A percentile compares a stretch with the other conserved stretches of the same genome.
These are phyloP conservation scores for Cladosporium phlei DNA, from an alignment of 2,329 filamentous ascomycete species.

Conservation along the genomic window DNA sequence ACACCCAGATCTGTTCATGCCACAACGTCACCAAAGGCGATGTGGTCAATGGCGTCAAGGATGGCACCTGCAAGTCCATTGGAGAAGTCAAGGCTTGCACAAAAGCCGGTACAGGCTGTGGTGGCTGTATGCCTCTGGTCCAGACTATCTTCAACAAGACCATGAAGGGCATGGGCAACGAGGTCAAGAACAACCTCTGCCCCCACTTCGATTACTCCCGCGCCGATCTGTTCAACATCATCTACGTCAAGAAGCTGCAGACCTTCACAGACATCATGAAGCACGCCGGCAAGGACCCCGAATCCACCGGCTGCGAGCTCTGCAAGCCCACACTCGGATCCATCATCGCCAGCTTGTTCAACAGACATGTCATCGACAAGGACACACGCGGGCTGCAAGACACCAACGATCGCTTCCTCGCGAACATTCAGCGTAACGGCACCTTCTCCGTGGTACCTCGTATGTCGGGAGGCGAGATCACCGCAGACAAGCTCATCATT, in stretches of 20 bases:
- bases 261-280: constrained; percentile 73
- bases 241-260: constrained; percentile 73
- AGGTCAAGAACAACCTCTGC: constrained; percentile 82
- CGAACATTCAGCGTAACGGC: constrained; percentile 86
- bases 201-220: constrained; percentile 79
- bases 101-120: constrained; percentile 86
- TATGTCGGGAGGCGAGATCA: constrained; percentile 80
- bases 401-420: constrained; percentile 83
- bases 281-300: constrained; percentile 64
- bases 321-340: constrained; percentile 81
- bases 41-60: constrained; percentile 66
- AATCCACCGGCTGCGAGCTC: constrained; percentile 75
- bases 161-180: constrained; percentile 78
- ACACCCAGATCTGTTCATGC: constrained; percentile 86
- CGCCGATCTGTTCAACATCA: constrained; percentile 84
- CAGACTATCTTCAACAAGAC: constrained; percentile 86
- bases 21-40: constrained; percentile 89
- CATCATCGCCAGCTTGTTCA: constrained; percentile 78
- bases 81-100: constrained; percentile 83
- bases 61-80: constrained; percentile 74
- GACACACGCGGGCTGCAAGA: constrained; percentile 73
- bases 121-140: constrained; percentile 83
- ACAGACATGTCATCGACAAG: constrained; percentile 72
- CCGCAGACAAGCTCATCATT: constrained; percentile 74
- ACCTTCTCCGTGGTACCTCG: constrained; percentile 86